Percentiles rank a stretch among this genome's conserved stretches.
Conservation (phyloP, 441 rosid species). For the Populus tomentosa region DNA sequence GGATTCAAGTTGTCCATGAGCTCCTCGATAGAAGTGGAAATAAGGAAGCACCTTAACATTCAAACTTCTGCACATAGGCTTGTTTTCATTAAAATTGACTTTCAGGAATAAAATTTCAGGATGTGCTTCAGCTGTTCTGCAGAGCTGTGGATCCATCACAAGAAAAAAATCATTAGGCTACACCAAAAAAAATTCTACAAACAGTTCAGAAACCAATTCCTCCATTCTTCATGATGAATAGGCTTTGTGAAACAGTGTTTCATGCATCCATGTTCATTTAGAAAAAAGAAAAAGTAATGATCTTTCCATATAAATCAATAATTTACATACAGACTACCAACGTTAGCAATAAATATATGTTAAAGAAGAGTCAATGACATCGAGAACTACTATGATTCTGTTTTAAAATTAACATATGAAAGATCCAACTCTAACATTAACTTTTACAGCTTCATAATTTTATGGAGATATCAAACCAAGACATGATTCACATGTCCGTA, state of each 20-base stretch:
- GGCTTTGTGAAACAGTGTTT: no score
- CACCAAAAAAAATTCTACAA: not conserved
- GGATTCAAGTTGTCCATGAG: slow-evolving; percentile 84
- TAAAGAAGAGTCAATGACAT: not conserved
- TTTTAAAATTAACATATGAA: not conserved
- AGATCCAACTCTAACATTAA: not conserved
- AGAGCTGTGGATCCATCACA: slow-evolving; percentile 50
- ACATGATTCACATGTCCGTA: no score
- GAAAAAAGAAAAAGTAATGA: no score
- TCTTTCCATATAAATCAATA: no score
- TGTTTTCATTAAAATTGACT: slow-evolving; percentile 92
- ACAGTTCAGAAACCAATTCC: not conserved
- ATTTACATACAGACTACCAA: no score
- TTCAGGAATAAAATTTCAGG: slow-evolving; percentile 76
- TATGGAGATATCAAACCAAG: no score
- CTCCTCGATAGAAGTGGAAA: slow-evolving; percentile 93
- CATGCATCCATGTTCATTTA: no score
- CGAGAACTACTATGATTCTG: not conserved
- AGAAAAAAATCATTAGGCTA: not conserved
- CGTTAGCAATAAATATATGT: no score
- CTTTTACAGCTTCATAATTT: not conserved
- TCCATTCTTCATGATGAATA: no score
- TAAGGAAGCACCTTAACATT: slow-evolving; percentile 91
- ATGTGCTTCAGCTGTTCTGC: slow-evolving; percentile 76
- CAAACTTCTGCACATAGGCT: slow-evolving; percentile 93